Conservation (phyloP, 805 yeast species). For the Sugiyamaella chiloensis region DNA sequence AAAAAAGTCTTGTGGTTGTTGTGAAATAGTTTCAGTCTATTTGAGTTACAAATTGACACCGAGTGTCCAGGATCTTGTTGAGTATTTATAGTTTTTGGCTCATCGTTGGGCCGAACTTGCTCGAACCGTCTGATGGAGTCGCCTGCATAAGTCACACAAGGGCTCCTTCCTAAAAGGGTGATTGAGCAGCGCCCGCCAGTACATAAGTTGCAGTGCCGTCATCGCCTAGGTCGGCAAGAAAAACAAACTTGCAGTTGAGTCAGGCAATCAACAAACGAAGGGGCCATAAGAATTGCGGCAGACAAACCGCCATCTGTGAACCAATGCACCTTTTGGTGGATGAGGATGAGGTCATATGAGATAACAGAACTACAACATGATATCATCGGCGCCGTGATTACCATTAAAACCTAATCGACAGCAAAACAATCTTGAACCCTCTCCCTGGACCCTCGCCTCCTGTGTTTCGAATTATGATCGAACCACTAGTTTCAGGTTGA, state of each 20-base stretch:
- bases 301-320: neutral
- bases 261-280: too few relatives aligned
- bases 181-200: neutral
- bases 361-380: neutral
- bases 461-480: neutral
- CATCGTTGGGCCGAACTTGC: constrained; percentile 2
- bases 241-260: too few relatives aligned
- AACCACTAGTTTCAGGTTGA: too few relatives aligned
- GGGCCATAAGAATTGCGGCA: too few relatives aligned
- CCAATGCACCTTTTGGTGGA: neutral
- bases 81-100: neutral
- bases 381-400: neutral
- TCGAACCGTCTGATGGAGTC: constrained; percentile 4
- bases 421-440: neutral
- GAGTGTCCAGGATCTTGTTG: neutral
- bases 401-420: neutral
- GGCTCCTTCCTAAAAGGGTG: constrained; percentile 1
- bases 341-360: neutral
- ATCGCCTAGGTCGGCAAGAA: neutral
- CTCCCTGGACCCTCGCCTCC: neutral
- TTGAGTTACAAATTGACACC: too few relatives aligned
- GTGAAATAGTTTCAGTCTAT: too few relatives aligned
- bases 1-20: neutral
- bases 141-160: constrained; percentile 6
- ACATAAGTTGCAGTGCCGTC: neutral